Percentiles rank a stretch among this genome's conserved stretches.
Evolutionary conservation across 768 basidiomycete genomes (phyloP).

Genomic region (Mycena rosella): DNA sequence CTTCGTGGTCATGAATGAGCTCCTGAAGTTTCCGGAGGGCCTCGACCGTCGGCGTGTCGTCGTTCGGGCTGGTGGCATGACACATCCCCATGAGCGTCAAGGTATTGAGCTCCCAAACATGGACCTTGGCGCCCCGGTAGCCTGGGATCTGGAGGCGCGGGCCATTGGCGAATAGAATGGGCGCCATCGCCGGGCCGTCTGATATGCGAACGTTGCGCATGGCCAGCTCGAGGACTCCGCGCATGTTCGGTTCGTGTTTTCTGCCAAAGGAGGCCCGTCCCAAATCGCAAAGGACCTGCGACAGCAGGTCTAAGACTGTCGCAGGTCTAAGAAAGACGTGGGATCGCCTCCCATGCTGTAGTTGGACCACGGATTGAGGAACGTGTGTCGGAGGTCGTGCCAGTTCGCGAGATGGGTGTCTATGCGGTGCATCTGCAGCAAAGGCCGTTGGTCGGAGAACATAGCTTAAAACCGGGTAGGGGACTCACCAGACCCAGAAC

Average conservation of each 20-base stretch:
- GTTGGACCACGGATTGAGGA: neutral
- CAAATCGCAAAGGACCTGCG: neutral
- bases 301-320: neutral
- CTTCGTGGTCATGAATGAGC: conserved; percentile 12
- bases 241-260: conserved; percentile 16
- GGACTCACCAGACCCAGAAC: too few relatives aligned
- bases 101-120: neutral
- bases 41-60: conserved; percentile 10
- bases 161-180: neutral
- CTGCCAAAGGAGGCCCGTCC: neutral
- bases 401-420: neutral
- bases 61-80: conserved; percentile 11
- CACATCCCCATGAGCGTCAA: conserved; percentile 6
- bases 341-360: neutral
- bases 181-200: neutral
- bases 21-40: conserved; percentile 1
- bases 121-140: neutral
- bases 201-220: conserved; percentile 11
- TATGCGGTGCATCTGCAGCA: conserved; percentile 22
- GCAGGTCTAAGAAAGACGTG: neutral
- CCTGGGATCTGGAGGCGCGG: neutral
- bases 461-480: too few relatives aligned
- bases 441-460: too few relatives aligned
- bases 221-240: conserved; percentile 24
- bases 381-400: neutral